These are phyloP conservation scores for Trichoderma asperelloides DNA, from an alignment of 495 filamentous ascomycete genomes.

Conservation along the genomic window DNA sequence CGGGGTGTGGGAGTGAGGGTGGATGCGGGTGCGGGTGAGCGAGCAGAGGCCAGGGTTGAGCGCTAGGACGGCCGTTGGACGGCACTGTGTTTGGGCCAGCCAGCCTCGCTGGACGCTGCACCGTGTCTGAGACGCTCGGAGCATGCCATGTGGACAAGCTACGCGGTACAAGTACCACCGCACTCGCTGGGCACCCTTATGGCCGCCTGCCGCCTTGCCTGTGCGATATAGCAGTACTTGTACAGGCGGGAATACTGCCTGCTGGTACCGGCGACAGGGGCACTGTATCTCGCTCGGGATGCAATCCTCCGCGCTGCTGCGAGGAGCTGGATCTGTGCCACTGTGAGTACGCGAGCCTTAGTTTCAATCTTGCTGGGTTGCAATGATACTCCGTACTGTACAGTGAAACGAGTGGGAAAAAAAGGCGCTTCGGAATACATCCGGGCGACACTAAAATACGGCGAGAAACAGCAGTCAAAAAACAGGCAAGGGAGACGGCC, in stretches of 20 bases:
- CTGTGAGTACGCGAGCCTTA: too few species aligned
- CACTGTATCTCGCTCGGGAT: too few species aligned
- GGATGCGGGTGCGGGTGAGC: conserved; percentile 3
- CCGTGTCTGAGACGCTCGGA: background rate
- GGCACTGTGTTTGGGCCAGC: conserved; percentile 3
- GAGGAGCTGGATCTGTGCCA: too few species aligned
- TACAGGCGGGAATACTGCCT: too few species aligned
- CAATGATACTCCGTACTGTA: background rate
- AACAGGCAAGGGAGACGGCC: background rate
- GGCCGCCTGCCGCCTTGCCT: background rate
- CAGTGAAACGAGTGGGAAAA: background rate
- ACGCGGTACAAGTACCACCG: background rate
- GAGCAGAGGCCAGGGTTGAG: background rate
- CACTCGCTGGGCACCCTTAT: too few species aligned
- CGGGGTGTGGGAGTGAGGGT: conserved; percentile 6
- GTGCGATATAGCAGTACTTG: background rate
- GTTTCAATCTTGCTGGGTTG: too few species aligned
- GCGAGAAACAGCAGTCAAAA: background rate
- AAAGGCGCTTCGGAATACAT: conserved; percentile 1
- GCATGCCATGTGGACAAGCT: background rate
- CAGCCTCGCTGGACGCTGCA: background rate
- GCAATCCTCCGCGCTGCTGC: too few species aligned
- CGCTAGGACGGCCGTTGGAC: too few species aligned
- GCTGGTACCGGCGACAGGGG: too few species aligned
- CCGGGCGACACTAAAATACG: background rate